Conservation (phyloP, 2,329 filamentous ascomycete species). For the Trichoderma sp. region DNA sequence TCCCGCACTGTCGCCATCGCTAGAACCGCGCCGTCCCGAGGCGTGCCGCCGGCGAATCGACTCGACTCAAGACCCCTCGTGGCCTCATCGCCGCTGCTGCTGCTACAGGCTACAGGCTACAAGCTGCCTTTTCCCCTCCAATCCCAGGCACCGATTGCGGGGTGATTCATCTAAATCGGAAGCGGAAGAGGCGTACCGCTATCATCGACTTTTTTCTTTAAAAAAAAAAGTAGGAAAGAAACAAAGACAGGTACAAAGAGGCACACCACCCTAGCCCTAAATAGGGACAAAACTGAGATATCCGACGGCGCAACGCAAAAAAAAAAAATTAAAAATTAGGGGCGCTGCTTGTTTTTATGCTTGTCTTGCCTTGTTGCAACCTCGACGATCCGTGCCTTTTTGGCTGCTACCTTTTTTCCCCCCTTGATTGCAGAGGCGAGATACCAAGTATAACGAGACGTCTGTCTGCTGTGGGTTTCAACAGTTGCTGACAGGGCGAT, state of each 20-base stretch:
- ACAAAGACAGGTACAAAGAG: not conserved
- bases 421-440: not conserved
- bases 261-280: conserved; percentile 22
- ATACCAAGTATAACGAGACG: not conserved
- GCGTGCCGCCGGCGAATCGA: conserved; percentile 21
- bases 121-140: not conserved
- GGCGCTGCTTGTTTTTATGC: conserved; percentile 27
- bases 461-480: not conserved
- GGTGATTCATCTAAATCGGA: not conserved
- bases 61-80: conserved; percentile 15
- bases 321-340: not conserved
- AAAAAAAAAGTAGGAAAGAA: not conserved
- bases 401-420: not conserved
- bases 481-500: conserved; percentile 1
- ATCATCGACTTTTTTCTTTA: not conserved
- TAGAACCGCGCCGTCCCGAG: not conserved
- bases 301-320: not conserved
- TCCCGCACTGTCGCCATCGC: conserved; percentile 1
- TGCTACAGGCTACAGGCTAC: not conserved
- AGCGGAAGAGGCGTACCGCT: conserved; percentile 2
- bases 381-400: conserved; percentile 26
- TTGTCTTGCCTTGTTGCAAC: conserved; percentile 15
- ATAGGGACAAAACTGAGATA: conserved; percentile 5
- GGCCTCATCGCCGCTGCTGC: not conserved
- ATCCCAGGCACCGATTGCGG: conserved; percentile 11